Conservation (phyloP, 2,329 filamentous ascomycete genomes). For the Apiospora aurea region DNA sequence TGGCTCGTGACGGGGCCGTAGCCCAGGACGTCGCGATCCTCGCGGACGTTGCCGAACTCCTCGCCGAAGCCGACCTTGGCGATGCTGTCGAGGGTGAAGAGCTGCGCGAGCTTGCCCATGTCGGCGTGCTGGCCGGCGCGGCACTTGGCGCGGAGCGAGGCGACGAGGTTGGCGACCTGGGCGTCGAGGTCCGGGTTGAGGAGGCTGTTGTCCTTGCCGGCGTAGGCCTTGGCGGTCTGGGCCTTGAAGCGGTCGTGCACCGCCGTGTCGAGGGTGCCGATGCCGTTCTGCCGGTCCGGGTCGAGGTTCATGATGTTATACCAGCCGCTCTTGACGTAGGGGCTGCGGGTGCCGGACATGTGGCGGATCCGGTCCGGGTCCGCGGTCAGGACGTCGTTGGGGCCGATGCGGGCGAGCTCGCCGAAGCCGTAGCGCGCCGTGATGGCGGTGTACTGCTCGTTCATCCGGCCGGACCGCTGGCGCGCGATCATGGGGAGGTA, state of each 20-base stretch:
- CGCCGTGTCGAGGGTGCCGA: conserved; percentile 28
- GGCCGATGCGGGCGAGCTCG: conserved; percentile 34
- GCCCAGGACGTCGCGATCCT: conserved; percentile 34
- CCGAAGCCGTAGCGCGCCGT: conserved; percentile 34
- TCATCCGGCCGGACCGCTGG: conserved; percentile 23
- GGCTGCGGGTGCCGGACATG: conserved; percentile 32
- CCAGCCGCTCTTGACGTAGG: conserved; percentile 33
- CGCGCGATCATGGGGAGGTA: conserved; percentile 30
- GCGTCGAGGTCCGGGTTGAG: conserved; percentile 31
- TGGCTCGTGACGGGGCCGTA: conserved; percentile 31
- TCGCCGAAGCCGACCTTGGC: conserved; percentile 37
- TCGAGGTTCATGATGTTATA: conserved; percentile 31
- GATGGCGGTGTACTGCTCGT: conserved; percentile 21
- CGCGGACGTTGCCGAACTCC: conserved; percentile 36
- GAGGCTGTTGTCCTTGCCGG: conserved; percentile 32
- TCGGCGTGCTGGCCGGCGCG: conserved; percentile 26
- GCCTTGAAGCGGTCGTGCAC: conserved; percentile 35
- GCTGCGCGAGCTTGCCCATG: conserved; percentile 26
- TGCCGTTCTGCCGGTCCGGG: conserved; percentile 31
- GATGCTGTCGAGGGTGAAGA: conserved; percentile 38
- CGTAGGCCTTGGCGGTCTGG: conserved; percentile 31
- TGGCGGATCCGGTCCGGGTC: conserved; percentile 34
- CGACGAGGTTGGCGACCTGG: conserved; percentile 30
- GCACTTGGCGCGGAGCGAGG: conserved; percentile 31
- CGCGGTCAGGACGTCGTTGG: conserved; percentile 35